These are phyloP conservation scores for Yamadazyma membranifaciens DNA, from an alignment of 1,139 yeast species.

Conservation along the genomic window DNA sequence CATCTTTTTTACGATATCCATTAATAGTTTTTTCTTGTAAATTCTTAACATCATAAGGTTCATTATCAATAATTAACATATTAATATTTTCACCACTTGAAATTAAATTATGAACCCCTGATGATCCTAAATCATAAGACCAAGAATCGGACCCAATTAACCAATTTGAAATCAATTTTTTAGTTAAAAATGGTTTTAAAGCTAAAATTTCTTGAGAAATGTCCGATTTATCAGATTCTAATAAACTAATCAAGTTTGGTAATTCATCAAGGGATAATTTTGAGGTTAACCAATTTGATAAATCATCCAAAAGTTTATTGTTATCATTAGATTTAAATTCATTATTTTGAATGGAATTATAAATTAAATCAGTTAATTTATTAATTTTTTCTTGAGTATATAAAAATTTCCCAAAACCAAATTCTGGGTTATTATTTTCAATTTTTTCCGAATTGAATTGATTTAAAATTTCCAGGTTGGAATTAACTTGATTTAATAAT, in stretches of 20 bases:
- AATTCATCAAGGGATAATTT: constrained; percentile 31
- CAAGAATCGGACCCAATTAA: constrained; percentile 92
- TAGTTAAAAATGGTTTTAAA: constrained; percentile 39
- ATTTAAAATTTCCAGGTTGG: constrained; percentile 50
- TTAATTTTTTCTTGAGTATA: constrained; percentile 52
- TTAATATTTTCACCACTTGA: constrained; percentile 77
- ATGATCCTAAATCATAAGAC: constrained; percentile 89
- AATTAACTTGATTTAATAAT: constrained; percentile 67
- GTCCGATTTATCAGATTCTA: constrained; percentile 41
- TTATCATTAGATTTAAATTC: constrained; percentile 47
- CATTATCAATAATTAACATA: constrained; percentile 87
- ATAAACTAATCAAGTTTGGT: constrained; percentile 36
- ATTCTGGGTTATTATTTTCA: constrained; percentile 68
- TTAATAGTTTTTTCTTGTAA: constrained; percentile 20
- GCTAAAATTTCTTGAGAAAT: constrained; percentile 45
- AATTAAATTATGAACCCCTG: constrained; percentile 86
- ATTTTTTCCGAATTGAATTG: constrained; percentile 32
- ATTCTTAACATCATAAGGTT: constrained; percentile 59
- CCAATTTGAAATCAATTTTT: constrained; percentile 61
- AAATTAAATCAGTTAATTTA: constrained; percentile 48
- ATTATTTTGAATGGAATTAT: constrained; percentile 47
- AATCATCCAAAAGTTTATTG: constrained; percentile 50
- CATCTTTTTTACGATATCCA: constrained; percentile 77
- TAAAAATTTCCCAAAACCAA: constrained; percentile 78
- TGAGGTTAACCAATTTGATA: constrained; percentile 68